These are phyloP conservation scores for Colletotrichum australisinense DNA, from an alignment of 2,329 filamentous ascomycete genomes.

Conservation along the genomic window DNA sequence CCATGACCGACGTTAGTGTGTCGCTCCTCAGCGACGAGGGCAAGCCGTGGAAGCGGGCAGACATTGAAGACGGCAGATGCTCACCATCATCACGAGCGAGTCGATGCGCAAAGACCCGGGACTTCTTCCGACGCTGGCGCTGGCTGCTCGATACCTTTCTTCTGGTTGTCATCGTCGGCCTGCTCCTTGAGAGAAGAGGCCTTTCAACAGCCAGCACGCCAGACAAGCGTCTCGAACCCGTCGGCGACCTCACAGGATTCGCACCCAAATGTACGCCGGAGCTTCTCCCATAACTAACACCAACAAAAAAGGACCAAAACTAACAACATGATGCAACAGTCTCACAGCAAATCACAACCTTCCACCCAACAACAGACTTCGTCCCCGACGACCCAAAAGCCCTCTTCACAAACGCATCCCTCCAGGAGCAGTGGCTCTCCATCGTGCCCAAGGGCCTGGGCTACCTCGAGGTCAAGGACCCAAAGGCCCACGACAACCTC, in stretches of 20 bases:
- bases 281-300: background rate
- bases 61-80: constrained; percentile 9
- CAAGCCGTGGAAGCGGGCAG: constrained; percentile 17
- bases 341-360: constrained; percentile 51
- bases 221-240: constrained; percentile 44
- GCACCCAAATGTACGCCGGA: constrained; percentile 47
- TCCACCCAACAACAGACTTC: constrained; percentile 49
- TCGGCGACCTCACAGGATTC: constrained; percentile 53
- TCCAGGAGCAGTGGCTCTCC: constrained; percentile 49
- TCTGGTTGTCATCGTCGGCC: constrained; percentile 47
- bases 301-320: background rate
- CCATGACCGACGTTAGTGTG: constrained; percentile 28
- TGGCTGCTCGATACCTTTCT: constrained; percentile 49
- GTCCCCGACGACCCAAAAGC: constrained; percentile 51
- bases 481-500: constrained; percentile 48
- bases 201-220: constrained; percentile 11
- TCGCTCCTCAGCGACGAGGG: constrained; percentile 28
- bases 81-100: background rate
- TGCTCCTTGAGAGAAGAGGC: constrained; percentile 47
- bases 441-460: constrained; percentile 55
- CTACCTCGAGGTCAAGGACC: constrained; percentile 50
- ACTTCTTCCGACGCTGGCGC: constrained; percentile 24
- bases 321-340: constrained; percentile 40
- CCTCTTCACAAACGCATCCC: constrained; percentile 49
- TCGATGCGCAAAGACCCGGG: background rate